phyloP scores from a whole-genome alignment of 768 basidiomycete species.

The Lentinula edodes region DNA sequence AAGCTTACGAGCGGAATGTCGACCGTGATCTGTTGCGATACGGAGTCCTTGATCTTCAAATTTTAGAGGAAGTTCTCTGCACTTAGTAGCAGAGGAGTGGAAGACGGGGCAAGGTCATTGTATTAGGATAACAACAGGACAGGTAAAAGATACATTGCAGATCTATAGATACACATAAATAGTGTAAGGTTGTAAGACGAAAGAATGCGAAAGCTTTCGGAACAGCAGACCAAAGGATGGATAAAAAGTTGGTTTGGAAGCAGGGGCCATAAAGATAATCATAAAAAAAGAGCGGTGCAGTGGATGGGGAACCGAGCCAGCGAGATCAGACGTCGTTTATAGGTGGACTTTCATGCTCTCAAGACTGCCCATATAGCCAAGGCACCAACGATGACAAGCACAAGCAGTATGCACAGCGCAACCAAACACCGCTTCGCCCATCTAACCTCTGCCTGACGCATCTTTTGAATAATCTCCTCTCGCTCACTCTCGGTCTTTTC shows the following conservation, averaged over 20 bases:
- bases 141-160: background rate
- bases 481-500: constrained; percentile 26
- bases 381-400: background rate
- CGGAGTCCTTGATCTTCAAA: no score
- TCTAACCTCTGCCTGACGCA: constrained; percentile 10
- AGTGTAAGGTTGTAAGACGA: no score
- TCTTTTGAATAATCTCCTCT: constrained; percentile 19
- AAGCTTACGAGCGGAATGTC: no score
- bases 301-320: background rate
- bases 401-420: background rate
- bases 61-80: no score
- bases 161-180: background rate
- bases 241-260: background rate
- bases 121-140: background rate
- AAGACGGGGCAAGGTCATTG: background rate
- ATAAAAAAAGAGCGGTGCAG: background rate
- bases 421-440: constrained; percentile 3
- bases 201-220: background rate
- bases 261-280: background rate
- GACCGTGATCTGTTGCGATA: no score
- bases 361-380: background rate
- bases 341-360: background rate
- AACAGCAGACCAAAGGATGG: background rate
- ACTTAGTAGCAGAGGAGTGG: no score
- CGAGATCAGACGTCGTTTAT: background rate